Conservation (phyloP, 2,329 filamentous ascomycete genomes). For the Simplicillium sp. region DNA sequence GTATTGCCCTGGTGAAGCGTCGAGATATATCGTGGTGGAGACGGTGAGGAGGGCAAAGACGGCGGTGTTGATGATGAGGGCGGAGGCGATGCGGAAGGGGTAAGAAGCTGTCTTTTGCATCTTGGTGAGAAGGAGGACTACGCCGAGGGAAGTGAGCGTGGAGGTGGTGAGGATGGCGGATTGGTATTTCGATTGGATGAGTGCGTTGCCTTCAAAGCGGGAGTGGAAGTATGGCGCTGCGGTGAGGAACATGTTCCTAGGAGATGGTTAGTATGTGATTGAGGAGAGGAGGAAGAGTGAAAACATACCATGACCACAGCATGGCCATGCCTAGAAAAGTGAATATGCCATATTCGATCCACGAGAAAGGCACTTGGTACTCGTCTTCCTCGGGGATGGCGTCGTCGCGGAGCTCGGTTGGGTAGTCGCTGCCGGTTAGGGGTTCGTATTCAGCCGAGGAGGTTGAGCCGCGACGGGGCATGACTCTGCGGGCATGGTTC, state of each 20-base stretch:
- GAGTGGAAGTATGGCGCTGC: slow-evolving; percentile 86
- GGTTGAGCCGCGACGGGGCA: slow-evolving; percentile 5
- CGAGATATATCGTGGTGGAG: slow-evolving; percentile 63
- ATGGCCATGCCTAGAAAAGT: slow-evolving; percentile 80
- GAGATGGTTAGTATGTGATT: slow-evolving; percentile 5
- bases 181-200: slow-evolving; percentile 76
- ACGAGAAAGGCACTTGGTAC: slow-evolving; percentile 57
- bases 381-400: slow-evolving; percentile 18
- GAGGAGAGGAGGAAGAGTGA: background rate
- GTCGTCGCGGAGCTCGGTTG: slow-evolving; percentile 3
- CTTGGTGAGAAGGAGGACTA: slow-evolving; percentile 68
- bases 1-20: slow-evolving; percentile 55
- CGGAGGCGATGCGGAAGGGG: slow-evolving; percentile 70
- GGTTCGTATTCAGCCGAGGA: slow-evolving; percentile 6
- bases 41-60: slow-evolving; percentile 71
- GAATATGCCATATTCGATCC: slow-evolving; percentile 80
- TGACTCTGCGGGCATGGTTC: slow-evolving; percentile 4
- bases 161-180: slow-evolving; percentile 81
- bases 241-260: slow-evolving; percentile 96
- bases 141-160: slow-evolving; percentile 69
- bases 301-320: slow-evolving; percentile 86
- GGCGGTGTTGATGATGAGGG: slow-evolving; percentile 66
- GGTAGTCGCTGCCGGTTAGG: slow-evolving; percentile 3
- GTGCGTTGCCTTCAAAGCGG: slow-evolving; percentile 63
- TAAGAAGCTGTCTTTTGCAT: slow-evolving; percentile 80